Conservation (phyloP, 2,329 filamentous ascomycete genomes). For the Thelonectria olida region DNA sequence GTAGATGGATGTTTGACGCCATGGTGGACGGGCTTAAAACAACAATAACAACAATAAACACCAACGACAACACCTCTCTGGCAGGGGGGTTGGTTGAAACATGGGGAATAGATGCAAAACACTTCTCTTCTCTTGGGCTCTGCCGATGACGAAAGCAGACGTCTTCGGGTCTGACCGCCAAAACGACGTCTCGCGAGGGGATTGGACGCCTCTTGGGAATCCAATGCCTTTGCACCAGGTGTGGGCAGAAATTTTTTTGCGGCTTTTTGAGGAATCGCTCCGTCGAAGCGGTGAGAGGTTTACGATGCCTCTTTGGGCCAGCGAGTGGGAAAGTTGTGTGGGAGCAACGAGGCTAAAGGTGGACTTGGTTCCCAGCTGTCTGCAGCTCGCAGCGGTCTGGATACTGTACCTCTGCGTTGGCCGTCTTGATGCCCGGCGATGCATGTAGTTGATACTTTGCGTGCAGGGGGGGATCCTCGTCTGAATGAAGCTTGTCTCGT, state of each 20-base stretch:
- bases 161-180: conserved; percentile 41
- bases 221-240: conserved; percentile 4
- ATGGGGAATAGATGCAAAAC: conserved; percentile 4
- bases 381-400: conserved; percentile 23
- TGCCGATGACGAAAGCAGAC: conserved; percentile 29
- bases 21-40: too few relatives aligned
- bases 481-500: neutral
- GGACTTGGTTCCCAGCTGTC: conserved; percentile 23
- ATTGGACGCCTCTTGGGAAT: conserved; percentile 23
- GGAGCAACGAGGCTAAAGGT: conserved; percentile 37
- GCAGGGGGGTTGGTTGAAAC: neutral
- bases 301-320: conserved; percentile 39
- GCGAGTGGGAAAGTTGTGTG: conserved; percentile 30
- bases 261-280: conserved; percentile 34
- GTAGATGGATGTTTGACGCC: too few relatives aligned
- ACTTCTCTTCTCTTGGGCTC: neutral
- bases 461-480: neutral
- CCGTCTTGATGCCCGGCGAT: conserved; percentile 49
- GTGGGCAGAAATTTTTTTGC: conserved; percentile 35
- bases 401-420: conserved; percentile 40
- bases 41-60: neutral
- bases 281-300: conserved; percentile 40
- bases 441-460: conserved; percentile 40
- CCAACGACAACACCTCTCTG: neutral
- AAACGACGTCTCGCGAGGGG: conserved; percentile 18